Conservation (phyloP, 2,329 filamentous ascomycete genomes). For the Trichoderma sp. region DNA sequence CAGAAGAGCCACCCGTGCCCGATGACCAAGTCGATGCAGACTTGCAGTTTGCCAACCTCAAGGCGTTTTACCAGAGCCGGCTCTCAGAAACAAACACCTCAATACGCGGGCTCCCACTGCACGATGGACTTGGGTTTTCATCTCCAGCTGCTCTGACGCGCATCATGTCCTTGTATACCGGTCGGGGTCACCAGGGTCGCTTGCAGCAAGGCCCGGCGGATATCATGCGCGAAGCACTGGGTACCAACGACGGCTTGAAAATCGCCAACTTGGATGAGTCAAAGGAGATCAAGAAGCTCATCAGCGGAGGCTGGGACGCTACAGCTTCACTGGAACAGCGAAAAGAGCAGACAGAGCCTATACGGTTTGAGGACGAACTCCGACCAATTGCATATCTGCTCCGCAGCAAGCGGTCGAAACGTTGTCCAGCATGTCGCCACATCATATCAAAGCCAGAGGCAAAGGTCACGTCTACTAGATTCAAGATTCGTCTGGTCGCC, state of each 20-base stretch:
- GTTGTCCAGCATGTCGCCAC: slow-evolving; percentile 89
- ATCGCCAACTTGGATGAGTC: slow-evolving; percentile 65
- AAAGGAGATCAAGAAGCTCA: slow-evolving; percentile 62
- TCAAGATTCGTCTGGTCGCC: slow-evolving; percentile 89
- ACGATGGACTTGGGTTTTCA: slow-evolving; percentile 56
- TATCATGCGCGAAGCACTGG: slow-evolving; percentile 79
- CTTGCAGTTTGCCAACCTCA: slow-evolving; percentile 73
- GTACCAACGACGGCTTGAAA: slow-evolving; percentile 71
- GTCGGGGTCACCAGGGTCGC: slow-evolving; percentile 63
- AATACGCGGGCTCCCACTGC: slow-evolving; percentile 50
- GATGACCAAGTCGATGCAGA: slow-evolving; percentile 62
- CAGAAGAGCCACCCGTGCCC: slow-evolving; percentile 43
- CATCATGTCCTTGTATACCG: slow-evolving; percentile 89
- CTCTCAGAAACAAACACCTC: slow-evolving; percentile 64
- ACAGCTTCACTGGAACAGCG: slow-evolving; percentile 58
- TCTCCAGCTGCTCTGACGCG: slow-evolving; percentile 83
- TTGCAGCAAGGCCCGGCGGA: slow-evolving; percentile 69
- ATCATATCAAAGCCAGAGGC: slow-evolving; percentile 93
- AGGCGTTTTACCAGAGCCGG: slow-evolving; percentile 81
- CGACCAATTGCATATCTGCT: slow-evolving; percentile 82
- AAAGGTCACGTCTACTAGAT: slow-evolving; percentile 85
- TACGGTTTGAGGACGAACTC: slow-evolving; percentile 72
- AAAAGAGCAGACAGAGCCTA: slow-evolving; percentile 55
- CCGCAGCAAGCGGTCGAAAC: slow-evolving; percentile 90
- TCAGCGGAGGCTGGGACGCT: slow-evolving; percentile 63